phyloP scores from a whole-genome alignment of 2,329 filamentous ascomycete species.

The Monascus ruber region DNA sequence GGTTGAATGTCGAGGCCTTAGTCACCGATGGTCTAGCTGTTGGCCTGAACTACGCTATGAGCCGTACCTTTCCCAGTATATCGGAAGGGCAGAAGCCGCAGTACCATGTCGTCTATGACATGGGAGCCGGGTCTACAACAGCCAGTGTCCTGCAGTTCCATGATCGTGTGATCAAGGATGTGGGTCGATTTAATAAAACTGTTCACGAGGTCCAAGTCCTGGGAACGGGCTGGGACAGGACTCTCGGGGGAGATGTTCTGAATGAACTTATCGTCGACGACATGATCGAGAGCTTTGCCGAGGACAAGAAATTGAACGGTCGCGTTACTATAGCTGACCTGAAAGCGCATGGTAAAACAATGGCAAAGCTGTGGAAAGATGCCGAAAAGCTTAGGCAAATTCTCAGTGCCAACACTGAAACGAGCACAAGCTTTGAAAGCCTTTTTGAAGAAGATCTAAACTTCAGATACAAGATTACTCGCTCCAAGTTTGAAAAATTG shows the following conservation, averaged over 20 bases:
- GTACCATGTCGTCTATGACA: slow-evolving; percentile 88
- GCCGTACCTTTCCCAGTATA: slow-evolving; percentile 74
- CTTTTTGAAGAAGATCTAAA: slow-evolving; percentile 78
- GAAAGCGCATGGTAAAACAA: slow-evolving; percentile 64
- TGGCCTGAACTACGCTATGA: slow-evolving; percentile 88
- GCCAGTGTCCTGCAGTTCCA: slow-evolving; percentile 86
- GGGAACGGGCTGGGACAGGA: slow-evolving; percentile 77
- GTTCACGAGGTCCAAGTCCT: slow-evolving; percentile 88
- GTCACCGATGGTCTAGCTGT: slow-evolving; percentile 87
- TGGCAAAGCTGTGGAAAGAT: slow-evolving; percentile 87
- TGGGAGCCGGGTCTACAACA: slow-evolving; percentile 91
- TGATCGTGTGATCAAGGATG: slow-evolving; percentile 75
- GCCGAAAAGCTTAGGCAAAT: slow-evolving; percentile 79
- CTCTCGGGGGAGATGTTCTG: slow-evolving; percentile 77
- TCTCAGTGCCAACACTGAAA: slow-evolving; percentile 83
- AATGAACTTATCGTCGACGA: slow-evolving; percentile 83
- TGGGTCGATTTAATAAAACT: slow-evolving; percentile 91
- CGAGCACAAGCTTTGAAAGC: slow-evolving; percentile 69
- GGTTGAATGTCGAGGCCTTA: slow-evolving; percentile 71
- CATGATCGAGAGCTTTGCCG: slow-evolving; percentile 70
- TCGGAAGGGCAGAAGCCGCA: slow-evolving; percentile 78
- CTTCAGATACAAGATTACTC: slow-evolving; percentile 80
- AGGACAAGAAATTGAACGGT: slow-evolving; percentile 45
- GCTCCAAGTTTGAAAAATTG: slow-evolving; percentile 71
- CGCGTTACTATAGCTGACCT: slow-evolving; percentile 34